A percentile compares a stretch with the other conserved stretches of the same genome.
These are phyloP conservation scores for Xylaria sp. DNA, from an alignment of 2,329 filamentous ascomycete genomes.

Conservation along the genomic window DNA sequence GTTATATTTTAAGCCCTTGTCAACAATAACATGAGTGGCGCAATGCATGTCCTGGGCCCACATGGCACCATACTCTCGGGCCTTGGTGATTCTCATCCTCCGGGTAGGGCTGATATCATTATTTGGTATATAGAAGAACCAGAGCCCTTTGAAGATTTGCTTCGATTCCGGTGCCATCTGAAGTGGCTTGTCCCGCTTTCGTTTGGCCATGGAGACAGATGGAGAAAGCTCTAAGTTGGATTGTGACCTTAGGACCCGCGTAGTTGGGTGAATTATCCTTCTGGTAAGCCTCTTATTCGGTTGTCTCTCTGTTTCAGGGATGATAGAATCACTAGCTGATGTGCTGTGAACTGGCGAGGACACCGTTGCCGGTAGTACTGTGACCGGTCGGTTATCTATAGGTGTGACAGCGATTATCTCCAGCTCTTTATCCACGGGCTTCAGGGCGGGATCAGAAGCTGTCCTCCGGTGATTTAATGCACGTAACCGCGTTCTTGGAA, in stretches of 20 bases:
- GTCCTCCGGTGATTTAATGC: constrained; percentile 22
- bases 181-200: constrained; percentile 57
- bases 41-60: constrained; percentile 71
- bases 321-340: constrained; percentile 24
- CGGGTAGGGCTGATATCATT: constrained; percentile 76
- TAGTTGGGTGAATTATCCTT: constrained; percentile 36
- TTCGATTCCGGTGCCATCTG: constrained; percentile 62
- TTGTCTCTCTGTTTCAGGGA: constrained; percentile 40
- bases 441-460: constrained; percentile 35
- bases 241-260: constrained; percentile 35
- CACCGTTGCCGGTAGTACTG: neutral
- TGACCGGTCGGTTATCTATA: constrained; percentile 14
- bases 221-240: constrained; percentile 39
- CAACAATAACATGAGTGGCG: constrained; percentile 84
- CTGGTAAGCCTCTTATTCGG: constrained; percentile 26
- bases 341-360: constrained; percentile 10
- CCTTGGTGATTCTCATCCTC: constrained; percentile 77
- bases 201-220: constrained; percentile 54
- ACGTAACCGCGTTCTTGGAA: constrained; percentile 25
- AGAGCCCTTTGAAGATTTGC: constrained; percentile 69
- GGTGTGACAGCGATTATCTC: constrained; percentile 44
- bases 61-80: constrained; percentile 77
- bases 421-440: constrained; percentile 30
- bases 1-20: constrained; percentile 72
- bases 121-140: constrained; percentile 84